These are phyloP conservation scores for Ophiocordyceps unilateralis DNA, from an alignment of 2,329 filamentous ascomycete genomes.

Conservation along the genomic window DNA sequence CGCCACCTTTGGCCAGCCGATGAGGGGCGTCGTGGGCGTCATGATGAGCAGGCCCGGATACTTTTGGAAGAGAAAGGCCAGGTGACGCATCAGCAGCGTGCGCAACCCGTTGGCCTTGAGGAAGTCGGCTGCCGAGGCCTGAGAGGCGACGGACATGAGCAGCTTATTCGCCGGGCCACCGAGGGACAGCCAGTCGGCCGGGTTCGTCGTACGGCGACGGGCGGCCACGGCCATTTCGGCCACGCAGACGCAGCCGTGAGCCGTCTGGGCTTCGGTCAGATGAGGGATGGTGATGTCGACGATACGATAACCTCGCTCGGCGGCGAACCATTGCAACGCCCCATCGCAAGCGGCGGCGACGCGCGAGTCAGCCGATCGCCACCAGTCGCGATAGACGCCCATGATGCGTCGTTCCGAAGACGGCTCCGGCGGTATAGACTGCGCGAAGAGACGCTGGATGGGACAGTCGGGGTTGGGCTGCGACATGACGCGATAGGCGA, in stretches of 20 bases:
- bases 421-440: constrained; percentile 28
- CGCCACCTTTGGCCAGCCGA: constrained; percentile 50
- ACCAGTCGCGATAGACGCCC: constrained; percentile 46
- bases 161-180: constrained; percentile 54
- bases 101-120: constrained; percentile 58
- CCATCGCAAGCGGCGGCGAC: constrained; percentile 46
- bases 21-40: constrained; percentile 58
- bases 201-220: constrained; percentile 23
- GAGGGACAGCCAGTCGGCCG: constrained; percentile 30
- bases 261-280: constrained; percentile 53
- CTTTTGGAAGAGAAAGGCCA: constrained; percentile 50
- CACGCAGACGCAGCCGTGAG: constrained; percentile 64
- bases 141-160: constrained; percentile 45
- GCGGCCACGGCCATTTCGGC: constrained; percentile 43
- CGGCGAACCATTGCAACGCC: constrained; percentile 40
- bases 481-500: constrained; percentile 69
- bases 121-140: constrained; percentile 52
- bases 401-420: constrained; percentile 37
- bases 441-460: constrained; percentile 44
- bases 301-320: constrained; percentile 28
- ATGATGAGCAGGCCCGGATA: constrained; percentile 65
- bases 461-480: constrained; percentile 49
- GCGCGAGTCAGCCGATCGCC: constrained; percentile 32
- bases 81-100: constrained; percentile 60
- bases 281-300: constrained; percentile 48